Conservation (phyloP, 805 yeast genomes). For the Saturnispora besseyi region DNA sequence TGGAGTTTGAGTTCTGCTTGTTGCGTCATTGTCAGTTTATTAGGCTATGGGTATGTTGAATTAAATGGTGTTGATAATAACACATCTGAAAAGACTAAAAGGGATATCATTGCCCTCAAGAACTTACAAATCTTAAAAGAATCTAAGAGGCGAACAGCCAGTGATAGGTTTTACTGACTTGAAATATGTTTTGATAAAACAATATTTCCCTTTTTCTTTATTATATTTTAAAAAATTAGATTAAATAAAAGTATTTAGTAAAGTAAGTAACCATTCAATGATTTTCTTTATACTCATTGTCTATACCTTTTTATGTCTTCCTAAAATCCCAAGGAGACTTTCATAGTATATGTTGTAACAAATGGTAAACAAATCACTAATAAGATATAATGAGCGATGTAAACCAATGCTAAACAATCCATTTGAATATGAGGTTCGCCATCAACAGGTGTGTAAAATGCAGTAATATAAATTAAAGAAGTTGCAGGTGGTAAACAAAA, state of each 20-base stretch:
- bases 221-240: background rate
- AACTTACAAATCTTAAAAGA: conserved; percentile 7
- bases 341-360: conserved; percentile 58
- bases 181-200: no score
- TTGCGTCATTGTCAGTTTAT: conserved; percentile 9
- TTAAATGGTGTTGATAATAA: background rate
- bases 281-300: no score
- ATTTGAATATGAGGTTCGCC: conserved; percentile 50
- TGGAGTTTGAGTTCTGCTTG: conserved; percentile 9
- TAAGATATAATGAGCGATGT: conserved; percentile 65
- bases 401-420: conserved; percentile 74
- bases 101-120: background rate
- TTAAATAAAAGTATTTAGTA: background rate
- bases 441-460: conserved; percentile 68
- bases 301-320: background rate
- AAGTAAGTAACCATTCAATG: background rate
- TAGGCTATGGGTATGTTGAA: conserved; percentile 3
- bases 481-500: conserved; percentile 87
- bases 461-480: conserved; percentile 78
- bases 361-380: conserved; percentile 67
- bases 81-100: background rate
- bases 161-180: background rate
- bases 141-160: background rate
- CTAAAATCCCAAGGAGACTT: conserved; percentile 36
- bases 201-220: background rate